phyloP scores from a whole-genome alignment of 2,329 filamentous ascomycete species.

The Epicoccum nigrum region DNA sequence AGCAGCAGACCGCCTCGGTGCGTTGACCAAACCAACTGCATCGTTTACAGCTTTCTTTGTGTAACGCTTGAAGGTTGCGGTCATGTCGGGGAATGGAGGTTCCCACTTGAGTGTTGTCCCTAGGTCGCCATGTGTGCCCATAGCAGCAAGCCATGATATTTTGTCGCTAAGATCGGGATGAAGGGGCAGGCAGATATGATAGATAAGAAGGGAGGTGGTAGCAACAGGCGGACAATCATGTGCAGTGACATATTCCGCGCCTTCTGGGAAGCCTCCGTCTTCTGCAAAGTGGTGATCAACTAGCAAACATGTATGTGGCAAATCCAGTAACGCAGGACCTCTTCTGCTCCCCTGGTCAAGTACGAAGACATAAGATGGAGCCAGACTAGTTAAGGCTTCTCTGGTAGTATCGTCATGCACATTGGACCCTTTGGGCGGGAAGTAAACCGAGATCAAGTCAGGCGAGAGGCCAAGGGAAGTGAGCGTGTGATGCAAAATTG shows the following conservation, averaged over 20 bases:
- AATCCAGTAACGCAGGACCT: slow-evolving; percentile 60
- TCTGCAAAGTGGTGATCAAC: slow-evolving; percentile 69
- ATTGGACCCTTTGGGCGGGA: slow-evolving; percentile 64
- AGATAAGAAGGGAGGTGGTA: slow-evolving; percentile 68
- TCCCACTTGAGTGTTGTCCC: slow-evolving; percentile 70
- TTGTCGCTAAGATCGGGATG: slow-evolving; percentile 60
- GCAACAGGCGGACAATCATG: slow-evolving; percentile 69
- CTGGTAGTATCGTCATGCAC: slow-evolving; percentile 64
- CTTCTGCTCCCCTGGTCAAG: slow-evolving; percentile 69
- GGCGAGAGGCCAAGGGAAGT: slow-evolving; percentile 62
- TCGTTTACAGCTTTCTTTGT: slow-evolving; percentile 68
- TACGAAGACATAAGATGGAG: slow-evolving; percentile 66
- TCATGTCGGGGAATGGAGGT: slow-evolving; percentile 71
- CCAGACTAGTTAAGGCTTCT: slow-evolving; percentile 55
- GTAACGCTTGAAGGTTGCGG: slow-evolving; percentile 62
- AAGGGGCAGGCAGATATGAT: slow-evolving; percentile 65
- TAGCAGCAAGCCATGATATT: slow-evolving; percentile 64
- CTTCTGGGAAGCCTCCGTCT: slow-evolving; percentile 64
- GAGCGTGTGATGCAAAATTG: slow-evolving; percentile 66
- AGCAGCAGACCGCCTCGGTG: slow-evolving; percentile 65
- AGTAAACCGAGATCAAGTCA: slow-evolving; percentile 62
- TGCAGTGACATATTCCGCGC: slow-evolving; percentile 63
- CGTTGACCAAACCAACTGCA: slow-evolving; percentile 68
- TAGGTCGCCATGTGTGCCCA: slow-evolving; percentile 71
- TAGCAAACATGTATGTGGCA: slow-evolving; percentile 59